Base-by-base conservation (phyloP, 768 basidiomycete species). In the Lyophyllum semitale region DNA sequence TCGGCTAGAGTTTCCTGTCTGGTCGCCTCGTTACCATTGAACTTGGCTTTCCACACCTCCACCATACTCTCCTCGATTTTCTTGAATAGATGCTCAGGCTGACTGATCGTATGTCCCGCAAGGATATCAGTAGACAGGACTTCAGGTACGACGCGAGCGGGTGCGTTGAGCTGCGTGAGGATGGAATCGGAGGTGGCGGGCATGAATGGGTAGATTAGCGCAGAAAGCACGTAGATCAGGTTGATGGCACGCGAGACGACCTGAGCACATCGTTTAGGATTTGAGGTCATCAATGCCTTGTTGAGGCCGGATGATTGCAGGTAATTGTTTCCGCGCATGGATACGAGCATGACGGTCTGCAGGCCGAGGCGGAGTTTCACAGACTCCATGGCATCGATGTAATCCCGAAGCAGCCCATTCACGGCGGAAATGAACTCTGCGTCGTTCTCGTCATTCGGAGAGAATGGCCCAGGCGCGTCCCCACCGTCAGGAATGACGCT, bases 151-250 rank as follows among this genome's bases (percentile, higher is more conserved):
- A 81, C 76, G 29, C 96, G 87, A 4, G 89, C 81, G 1, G 94
- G 94, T 0, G 94, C 95, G 66, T 97, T 93, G 59, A 98, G 82
- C 66, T 99, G 97, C 18, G 69, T 65, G 51, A 96, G 79, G 60
- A 99, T 95, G 2, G 85, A 78, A 23, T 83, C 84, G 32, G 89
- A 86, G 0, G 92, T 96, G 12, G 87, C 80, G 37, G 97, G 97
- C 95, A 99, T 98, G 85, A 93, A 99, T 0, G 97, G 96, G 67
- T 95, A 89, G 60, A 93, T 72, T 62, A 97, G 77, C 26, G 85
- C 88, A 12, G 93, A 89, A 53, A 99, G 79, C 33, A 87, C 74
- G 69, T 97, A 98, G 69, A 98, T 96, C 61, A 99, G 76, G 75
- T 98, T 98, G 70, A 94, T 72, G 25, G 95, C 91, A 50, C 94